Evolutionary conservation across 495 filamentous ascomycete species (phyloP).

Genomic region (Barbatosphaeria neglecta): DNA sequence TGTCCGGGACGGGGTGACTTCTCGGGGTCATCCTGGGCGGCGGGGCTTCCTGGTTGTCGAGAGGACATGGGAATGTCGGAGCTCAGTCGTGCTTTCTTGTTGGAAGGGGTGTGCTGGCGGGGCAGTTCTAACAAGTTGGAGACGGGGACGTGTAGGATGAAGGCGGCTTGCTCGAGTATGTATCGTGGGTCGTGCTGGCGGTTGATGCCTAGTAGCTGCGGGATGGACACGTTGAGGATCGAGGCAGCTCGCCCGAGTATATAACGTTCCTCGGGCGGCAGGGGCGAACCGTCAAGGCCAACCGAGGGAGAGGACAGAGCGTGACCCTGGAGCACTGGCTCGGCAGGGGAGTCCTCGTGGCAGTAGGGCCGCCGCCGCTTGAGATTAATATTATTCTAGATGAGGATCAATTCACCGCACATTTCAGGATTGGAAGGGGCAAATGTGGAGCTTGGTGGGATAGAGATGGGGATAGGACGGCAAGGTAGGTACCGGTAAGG

Average conservation of each 20-base stretch:
- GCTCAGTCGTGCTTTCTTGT: constrained; percentile 25
- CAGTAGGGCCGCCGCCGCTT: constrained; percentile 36
- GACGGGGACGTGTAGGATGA: constrained; percentile 7
- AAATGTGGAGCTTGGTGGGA: constrained; percentile 1
- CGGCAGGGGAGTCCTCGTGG: constrained; percentile 26
- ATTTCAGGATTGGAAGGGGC: constrained; percentile 8
- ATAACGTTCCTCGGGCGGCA: constrained; percentile 24
- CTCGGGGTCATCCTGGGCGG: constrained; percentile 18
- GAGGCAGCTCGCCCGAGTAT: constrained; percentile 25
- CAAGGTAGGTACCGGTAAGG: constrained; percentile 17
- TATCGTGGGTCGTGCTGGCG: constrained; percentile 19
- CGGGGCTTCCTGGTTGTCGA: constrained; percentile 6
- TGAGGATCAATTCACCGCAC: constrained; percentile 34
- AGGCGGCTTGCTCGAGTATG: constrained; percentile 25
- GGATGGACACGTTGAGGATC: constrained; percentile 14
- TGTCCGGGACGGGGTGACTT: constrained; percentile 20
- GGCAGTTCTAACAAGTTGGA: constrained; percentile 7
- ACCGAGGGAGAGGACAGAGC: constrained; percentile 16
- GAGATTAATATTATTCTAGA: constrained; percentile 36
- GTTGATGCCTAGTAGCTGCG: constrained; percentile 15
- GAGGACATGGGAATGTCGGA: constrained; percentile 17
- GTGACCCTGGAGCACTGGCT: constrained; percentile 24
- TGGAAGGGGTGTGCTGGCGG: constrained; percentile 7
- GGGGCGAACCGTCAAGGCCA: constrained; percentile 14
- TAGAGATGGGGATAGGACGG: neutral